Conservation (phyloP, 78 protist genomes). For the Dictyostelium capitatum region DNA sequence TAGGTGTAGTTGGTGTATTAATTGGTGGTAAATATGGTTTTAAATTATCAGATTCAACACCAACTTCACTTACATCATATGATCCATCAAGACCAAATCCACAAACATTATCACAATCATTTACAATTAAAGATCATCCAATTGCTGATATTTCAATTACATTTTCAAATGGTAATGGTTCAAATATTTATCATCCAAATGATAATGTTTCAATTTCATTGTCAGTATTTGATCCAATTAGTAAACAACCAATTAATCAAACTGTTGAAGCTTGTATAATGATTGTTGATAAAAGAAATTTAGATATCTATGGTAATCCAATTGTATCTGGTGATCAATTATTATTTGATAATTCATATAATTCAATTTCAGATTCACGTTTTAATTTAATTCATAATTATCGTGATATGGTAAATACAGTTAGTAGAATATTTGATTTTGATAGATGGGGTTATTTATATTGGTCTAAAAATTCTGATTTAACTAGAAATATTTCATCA, state of each 20-base stretch:
- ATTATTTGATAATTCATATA: not conserved
- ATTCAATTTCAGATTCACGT: conserved; percentile 11
- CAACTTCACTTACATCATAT: not conserved
- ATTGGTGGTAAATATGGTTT: not conserved
- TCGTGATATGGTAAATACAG: not conserved
- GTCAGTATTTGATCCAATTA: not conserved
- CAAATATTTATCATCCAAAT: conserved; percentile 10
- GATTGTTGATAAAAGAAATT: conserved; percentile 50
- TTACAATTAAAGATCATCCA: not conserved
- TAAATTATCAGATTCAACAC: not conserved
- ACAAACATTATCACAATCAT: not conserved
- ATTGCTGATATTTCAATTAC: not conserved
- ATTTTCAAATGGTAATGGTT: not conserved
- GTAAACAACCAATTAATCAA: not conserved
- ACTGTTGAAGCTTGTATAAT: conserved; percentile 50
- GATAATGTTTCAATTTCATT: not conserved
- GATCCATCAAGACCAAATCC: not conserved
- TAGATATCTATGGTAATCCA: conserved; percentile 37
- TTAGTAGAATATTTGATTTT: not conserved
- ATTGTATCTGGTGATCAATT: conserved; percentile 23
- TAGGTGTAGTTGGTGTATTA: not conserved
- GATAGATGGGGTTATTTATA: not conserved
- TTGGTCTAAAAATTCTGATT: not conserved
- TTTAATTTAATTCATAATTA: not conserved
- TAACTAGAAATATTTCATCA: not conserved